Base-by-base conservation (phyloP, 495 filamentous ascomycete genomes). In the Tetracladium marchalianum region DNA sequence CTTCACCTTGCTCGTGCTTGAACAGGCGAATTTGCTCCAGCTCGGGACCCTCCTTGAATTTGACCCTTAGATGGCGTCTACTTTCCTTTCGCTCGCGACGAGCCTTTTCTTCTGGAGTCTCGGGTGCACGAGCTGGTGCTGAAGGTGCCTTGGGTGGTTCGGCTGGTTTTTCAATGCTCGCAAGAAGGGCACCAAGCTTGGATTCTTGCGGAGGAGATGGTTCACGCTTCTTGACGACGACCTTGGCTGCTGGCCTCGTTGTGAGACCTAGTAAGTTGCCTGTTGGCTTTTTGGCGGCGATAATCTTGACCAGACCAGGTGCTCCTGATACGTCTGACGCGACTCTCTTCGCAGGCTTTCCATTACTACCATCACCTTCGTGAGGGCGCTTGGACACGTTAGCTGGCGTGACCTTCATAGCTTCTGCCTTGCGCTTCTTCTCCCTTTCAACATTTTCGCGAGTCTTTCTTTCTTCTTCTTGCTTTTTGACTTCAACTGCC, bases 61-160 rank as follows among this genome's bases (percentile, higher is more conserved):
- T 75, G 44, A 81, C 87, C 41, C 75, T 77, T 31, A 87, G 66
- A 47, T 81, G 80, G 10, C 86, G 75, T 32, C 87, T 76, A 24
- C 75, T 71, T 58, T 94, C 87, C 52, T 89, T 94, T 31, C 87
- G 77, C 4, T 90, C 67, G 17, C 89, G 77, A 52, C 80, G 85
- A 18, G 67, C 62, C 35, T 74, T 80, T 59, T 93, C 76, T 53
- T 89, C 85, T 18, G 80, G 71, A 0, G 87, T 93, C 66, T 95
- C 88, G 0, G 79, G 76, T 0, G 78, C 69, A 2, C 66, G 64
- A 40, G 80, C 71, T 16, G 66, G 61, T 8, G 72, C 64, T 44
- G 80, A 72, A 1, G 64, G 58, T 3, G 70, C 60, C 18, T 68
- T 67, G 18, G 73, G 70, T 11, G 76, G 56, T 39, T 83, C 76